phyloP scores from a whole-genome alignment of 345 rosid genomes.

The Corchorus capsularis region DNA sequence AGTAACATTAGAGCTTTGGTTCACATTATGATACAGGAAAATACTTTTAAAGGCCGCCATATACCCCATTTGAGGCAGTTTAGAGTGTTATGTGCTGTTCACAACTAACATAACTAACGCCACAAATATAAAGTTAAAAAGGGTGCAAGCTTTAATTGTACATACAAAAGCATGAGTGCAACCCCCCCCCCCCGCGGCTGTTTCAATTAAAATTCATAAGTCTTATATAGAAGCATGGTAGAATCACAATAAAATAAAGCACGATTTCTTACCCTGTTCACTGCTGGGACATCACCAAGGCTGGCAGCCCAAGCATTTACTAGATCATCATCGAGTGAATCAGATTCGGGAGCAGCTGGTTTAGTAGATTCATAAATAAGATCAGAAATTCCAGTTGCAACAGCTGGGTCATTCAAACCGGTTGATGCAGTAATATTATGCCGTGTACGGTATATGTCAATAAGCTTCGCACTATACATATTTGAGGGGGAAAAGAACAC shows the following conservation, averaged over 20 bases:
- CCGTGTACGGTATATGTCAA: slow-evolving; percentile 75
- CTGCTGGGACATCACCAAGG: slow-evolving; percentile 97
- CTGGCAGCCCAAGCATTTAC: slow-evolving; percentile 99
- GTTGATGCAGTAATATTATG: slow-evolving; percentile 89
- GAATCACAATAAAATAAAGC: slow-evolving; percentile 20
- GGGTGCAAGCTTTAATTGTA: not conserved
- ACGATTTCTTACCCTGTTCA: slow-evolving; percentile 69
- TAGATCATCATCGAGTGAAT: slow-evolving; percentile 89
- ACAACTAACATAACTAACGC: not conserved
- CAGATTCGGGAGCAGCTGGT: slow-evolving; percentile 69
- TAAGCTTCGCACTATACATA: slow-evolving; percentile 78
- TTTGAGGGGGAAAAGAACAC: not conserved
- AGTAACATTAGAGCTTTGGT: not conserved
- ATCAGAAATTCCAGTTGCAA: slow-evolving; percentile 94
- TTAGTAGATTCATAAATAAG: slow-evolving; percentile 82
- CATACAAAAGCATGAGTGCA: not conserved
- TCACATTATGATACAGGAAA: not conserved
- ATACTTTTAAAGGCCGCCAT: not conserved
- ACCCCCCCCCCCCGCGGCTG: not conserved
- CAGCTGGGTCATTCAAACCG: slow-evolving; percentile 89
- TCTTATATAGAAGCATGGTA: slow-evolving; percentile 4
- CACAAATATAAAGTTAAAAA: not conserved
- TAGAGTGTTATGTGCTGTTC: not conserved
- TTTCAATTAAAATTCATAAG: not conserved
- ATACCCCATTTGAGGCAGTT: not conserved